Percentiles rank a stretch among this genome's conserved stretches.
phyloP scores from a whole-genome alignment of 768 basidiomycete species.

The Boletus rubescentipes region DNA sequence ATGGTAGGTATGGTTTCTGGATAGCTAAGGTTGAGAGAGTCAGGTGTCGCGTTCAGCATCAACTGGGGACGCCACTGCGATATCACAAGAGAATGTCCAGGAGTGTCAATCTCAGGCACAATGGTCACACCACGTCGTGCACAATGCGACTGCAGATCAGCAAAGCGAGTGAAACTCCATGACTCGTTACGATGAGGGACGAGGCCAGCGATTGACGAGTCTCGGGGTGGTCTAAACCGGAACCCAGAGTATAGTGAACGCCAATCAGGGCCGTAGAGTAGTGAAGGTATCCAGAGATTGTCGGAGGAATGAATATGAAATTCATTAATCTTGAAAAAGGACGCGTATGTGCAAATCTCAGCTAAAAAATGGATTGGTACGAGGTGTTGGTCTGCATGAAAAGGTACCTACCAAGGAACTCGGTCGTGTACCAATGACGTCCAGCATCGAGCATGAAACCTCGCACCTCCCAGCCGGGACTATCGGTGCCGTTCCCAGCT shows the following conservation, averaged over 20 bases:
- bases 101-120: constrained; percentile 45
- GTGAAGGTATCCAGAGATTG: constrained; percentile 42
- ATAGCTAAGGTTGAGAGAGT: constrained; percentile 39
- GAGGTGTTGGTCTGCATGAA: neutral
- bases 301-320: constrained; percentile 46
- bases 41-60: constrained; percentile 34
- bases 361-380: constrained; percentile 22
- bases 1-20: constrained; percentile 44
- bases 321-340: constrained; percentile 46
- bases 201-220: constrained; percentile 35
- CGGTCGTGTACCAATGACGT: constrained; percentile 43
- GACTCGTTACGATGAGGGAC: constrained; percentile 42
- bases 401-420: constrained; percentile 34
- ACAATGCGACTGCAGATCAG: constrained; percentile 37
- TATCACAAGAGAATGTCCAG: constrained; percentile 44
- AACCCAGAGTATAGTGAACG: constrained; percentile 42
- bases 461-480: constrained; percentile 44
- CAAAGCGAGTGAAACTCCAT: constrained; percentile 36
- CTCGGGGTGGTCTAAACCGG: constrained; percentile 38
- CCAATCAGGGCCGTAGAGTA: constrained; percentile 40
- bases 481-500: constrained; percentile 36
- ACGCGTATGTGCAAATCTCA: constrained; percentile 44
- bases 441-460: constrained; percentile 48
- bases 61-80: constrained; percentile 47
- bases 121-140: constrained; percentile 38